Evolutionary conservation across 371 early-diverging fungal species (phyloP).

Genomic region (Funneliformis caledonium): DNA sequence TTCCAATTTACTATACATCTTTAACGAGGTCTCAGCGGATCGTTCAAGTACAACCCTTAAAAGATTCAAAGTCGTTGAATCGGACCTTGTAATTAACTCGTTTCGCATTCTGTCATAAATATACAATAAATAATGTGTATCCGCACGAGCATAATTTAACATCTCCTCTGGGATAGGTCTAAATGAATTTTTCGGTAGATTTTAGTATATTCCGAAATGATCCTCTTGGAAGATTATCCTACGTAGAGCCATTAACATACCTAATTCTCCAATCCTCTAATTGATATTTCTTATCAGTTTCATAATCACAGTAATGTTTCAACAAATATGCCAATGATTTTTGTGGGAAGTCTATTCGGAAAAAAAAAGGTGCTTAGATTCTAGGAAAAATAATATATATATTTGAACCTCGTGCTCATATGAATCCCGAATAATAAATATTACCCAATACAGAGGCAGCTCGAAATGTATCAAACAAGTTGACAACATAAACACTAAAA

Average conservation of each 20-base stretch:
- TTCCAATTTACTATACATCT: constrained; percentile 73
- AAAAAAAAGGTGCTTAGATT: background rate
- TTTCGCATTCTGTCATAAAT: constrained; percentile 92
- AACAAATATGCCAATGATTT: constrained; percentile 88
- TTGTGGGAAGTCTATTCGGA: constrained; percentile 55
- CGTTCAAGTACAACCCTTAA: constrained; percentile 69
- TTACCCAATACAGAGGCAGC: constrained; percentile 83
- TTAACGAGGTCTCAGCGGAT: constrained; percentile 71
- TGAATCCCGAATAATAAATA: background rate
- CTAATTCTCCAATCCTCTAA: constrained; percentile 96
- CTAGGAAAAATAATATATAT: background rate
- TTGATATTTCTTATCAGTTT: constrained; percentile 93
- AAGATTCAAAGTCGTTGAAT: constrained; percentile 63
- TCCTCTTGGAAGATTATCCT: background rate
- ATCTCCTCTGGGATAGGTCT: constrained; percentile 92
- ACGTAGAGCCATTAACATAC: constrained; percentile 44
- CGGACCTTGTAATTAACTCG: constrained; percentile 67
- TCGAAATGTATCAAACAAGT: constrained; percentile 95
- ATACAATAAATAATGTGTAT: constrained; percentile 95
- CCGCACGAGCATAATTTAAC: constrained; percentile 90
- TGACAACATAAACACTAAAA: constrained; percentile 95
- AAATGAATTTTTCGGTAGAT: constrained; percentile 7
- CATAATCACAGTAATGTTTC: constrained; percentile 75
- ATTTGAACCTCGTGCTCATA: background rate
- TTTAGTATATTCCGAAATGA: background rate